Evolutionary conservation across 257 asterid species (phyloP).

Genomic region (Parsonsia alboflavescens): DNA sequence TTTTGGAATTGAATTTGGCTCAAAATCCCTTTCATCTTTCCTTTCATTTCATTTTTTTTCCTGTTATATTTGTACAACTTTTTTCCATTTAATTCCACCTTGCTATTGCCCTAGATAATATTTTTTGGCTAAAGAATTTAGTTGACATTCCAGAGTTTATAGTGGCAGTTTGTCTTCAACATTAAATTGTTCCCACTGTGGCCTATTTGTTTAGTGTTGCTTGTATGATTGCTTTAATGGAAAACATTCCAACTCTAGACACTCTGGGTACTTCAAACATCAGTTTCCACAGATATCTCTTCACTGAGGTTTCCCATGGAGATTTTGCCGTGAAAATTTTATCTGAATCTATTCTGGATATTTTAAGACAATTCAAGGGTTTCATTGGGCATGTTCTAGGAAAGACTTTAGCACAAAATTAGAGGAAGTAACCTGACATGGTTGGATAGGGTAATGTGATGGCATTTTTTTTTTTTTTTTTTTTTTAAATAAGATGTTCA

Average conservation of each 20-base stretch:
- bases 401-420: background rate
- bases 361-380: background rate
- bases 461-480: background rate
- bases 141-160: too few species aligned
- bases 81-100: too few species aligned
- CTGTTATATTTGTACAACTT: too few species aligned
- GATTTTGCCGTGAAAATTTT: background rate
- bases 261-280: background rate
- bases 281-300: background rate
- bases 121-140: too few species aligned
- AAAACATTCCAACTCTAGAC: background rate
- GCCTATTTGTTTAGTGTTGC: background rate
- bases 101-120: background rate
- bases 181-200: background rate
- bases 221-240: background rate
- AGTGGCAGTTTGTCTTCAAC: background rate
- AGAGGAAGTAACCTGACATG: background rate
- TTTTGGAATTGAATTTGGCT: background rate
- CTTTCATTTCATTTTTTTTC: too few species aligned
- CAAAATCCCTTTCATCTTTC: too few species aligned
- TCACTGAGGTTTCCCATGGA: background rate
- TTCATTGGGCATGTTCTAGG: background rate
- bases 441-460: background rate
- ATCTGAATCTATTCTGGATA: background rate
- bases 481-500: background rate